These are phyloP conservation scores for Penicillium ochrochloron DNA, from an alignment of 495 filamentous ascomycete genomes.

Conservation along the genomic window DNA sequence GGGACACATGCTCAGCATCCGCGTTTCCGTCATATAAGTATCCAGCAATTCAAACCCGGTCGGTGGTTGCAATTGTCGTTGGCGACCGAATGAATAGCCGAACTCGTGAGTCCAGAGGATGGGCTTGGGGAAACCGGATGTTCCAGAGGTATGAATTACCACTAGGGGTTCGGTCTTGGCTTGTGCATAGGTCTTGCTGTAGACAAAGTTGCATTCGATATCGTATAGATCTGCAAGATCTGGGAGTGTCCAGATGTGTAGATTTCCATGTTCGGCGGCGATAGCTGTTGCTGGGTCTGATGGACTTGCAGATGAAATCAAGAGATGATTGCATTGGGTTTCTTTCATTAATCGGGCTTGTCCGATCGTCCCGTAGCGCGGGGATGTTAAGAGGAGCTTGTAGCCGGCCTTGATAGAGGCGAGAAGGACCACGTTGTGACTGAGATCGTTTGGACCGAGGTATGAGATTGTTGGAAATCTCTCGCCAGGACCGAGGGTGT, in stretches of 20 bases:
- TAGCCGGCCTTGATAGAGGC: slow-evolving; percentile 4
- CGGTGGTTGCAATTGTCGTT: neutral
- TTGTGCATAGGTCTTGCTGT: neutral
- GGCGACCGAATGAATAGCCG: neutral
- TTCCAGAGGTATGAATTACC: neutral
- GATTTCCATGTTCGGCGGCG: neutral
- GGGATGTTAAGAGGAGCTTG: neutral
- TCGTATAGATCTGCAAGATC: neutral
- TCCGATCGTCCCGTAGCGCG: neutral
- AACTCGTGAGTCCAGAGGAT: neutral
- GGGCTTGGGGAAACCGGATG: neutral
- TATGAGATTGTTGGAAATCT: neutral
- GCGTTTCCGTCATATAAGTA: neutral
- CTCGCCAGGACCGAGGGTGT: neutral
- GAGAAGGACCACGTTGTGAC: neutral
- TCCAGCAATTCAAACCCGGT: neutral
- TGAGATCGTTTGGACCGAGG: neutral
- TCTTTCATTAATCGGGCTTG: slow-evolving; percentile 1
- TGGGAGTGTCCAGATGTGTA: neutral
- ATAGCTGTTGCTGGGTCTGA: neutral
- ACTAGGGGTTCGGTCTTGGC: neutral
- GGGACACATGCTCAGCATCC: neutral
- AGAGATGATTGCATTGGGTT: neutral
- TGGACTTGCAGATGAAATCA: neutral
- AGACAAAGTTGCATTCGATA: neutral